Base-by-base conservation (phyloP, 2,329 filamentous ascomycete species). In the Trichoderma hamatum region DNA sequence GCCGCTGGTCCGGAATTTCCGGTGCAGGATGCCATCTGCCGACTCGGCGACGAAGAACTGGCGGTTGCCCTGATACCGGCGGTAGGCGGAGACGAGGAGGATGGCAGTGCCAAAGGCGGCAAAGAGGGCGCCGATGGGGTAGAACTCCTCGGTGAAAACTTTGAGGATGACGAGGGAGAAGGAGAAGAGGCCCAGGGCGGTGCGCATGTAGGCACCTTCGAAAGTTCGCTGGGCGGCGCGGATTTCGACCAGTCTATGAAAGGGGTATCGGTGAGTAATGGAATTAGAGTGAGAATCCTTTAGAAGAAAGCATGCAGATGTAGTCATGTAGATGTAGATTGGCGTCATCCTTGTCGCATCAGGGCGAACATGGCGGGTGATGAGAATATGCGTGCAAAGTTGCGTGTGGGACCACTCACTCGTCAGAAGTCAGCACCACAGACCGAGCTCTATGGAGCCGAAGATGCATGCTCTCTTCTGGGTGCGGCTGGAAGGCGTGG, bases 81-180 rank as follows among this genome's bases (percentile, higher is more conserved):
- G 88, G 80, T 96, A 96, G 66, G 93, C 83, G 74, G 93, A 92
- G 70, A 96, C 93, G 30, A 92, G 84, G 76, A 98, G 84, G 59
- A 99, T 88, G 7, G 93, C 92, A 3, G 90, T 89, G 14, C 95
- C 96, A 77, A 98, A 98, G 60, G 93, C 90, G 54, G 96, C 94
- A 78, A 97, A 97, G 36, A 99, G 85, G 7, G 96, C 96, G n/a
- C 96, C 96, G 72, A 97, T 97, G 73, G 91, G 89, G 81, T 98
- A 98, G 84, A 99, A 98, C 78, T 98, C 96, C 64, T 90, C 88
- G 10, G 94, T 97, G 83, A 99, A 98, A 80, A 99, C 96, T 82
- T 96, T 97, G 69, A 81, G 74, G 64, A 99, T 92, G 72, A 99
- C 90, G 61, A 99, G 89, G 24, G 95, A 90, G 80, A 99, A 98